These are phyloP conservation scores for Trichoderma semiorbis DNA, from an alignment of 2,329 filamentous ascomycete genomes.

Conservation along the genomic window DNA sequence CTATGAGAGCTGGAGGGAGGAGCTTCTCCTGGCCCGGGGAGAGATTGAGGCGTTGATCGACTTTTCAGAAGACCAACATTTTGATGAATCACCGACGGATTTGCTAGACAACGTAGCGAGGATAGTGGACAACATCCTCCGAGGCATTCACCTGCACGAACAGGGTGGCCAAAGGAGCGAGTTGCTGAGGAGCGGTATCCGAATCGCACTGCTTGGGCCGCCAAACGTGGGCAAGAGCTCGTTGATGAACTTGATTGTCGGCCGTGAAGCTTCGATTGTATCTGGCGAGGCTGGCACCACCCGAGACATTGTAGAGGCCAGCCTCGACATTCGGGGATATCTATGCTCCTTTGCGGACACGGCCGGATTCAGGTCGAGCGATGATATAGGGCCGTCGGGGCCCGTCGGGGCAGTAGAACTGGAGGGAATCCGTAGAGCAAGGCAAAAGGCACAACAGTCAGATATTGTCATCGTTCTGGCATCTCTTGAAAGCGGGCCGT, in stretches of 20 bases:
- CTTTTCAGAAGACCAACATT: conserved; percentile 95
- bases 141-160: conserved; percentile 65
- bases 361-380: conserved; percentile 70
- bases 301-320: conserved; percentile 87
- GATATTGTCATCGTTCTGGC: conserved; percentile 82
- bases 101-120: conserved; percentile 66
- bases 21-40: conserved; percentile 75
- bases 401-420: conserved; percentile 70
- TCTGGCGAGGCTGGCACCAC: conserved; percentile 91
- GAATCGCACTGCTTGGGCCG: conserved; percentile 80
- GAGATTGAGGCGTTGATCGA: conserved; percentile 96
- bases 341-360: conserved; percentile 95
- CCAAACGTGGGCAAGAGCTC: conserved; percentile 96
- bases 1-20: conserved; percentile 79
- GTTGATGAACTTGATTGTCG: conserved; percentile 83
- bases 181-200: conserved; percentile 78
- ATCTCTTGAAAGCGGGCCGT: conserved; percentile 58
- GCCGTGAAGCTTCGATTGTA: conserved; percentile 91
- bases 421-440: conserved; percentile 87
- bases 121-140: conserved; percentile 60
- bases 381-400: conserved; percentile 2
- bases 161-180: conserved; percentile 78
- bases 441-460: conserved; percentile 73
- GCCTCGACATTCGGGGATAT: conserved; percentile 84
- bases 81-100: conserved; percentile 77